Percentiles rank a stretch among this genome's conserved stretches.
Conservation (phyloP, 805 yeast species). For the Cephaloascus fragrans region DNA sequence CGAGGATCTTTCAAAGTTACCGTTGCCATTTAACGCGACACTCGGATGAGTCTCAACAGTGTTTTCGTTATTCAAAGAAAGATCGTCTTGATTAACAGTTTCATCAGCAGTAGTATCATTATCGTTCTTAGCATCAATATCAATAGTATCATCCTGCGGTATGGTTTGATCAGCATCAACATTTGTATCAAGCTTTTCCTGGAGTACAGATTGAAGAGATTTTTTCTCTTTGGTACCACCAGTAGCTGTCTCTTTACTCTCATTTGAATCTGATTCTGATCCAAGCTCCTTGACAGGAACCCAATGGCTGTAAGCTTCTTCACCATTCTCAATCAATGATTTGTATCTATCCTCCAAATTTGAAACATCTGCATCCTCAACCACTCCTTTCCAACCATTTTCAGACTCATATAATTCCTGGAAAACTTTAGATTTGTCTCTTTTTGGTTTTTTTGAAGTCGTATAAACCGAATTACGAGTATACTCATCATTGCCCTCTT, state of each 20-base stretch:
- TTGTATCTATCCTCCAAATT: slow-evolving; percentile 18
- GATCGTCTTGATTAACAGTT: slow-evolving; percentile 7
- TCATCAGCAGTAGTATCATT: slow-evolving; percentile 40
- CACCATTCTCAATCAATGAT: slow-evolving; percentile 29
- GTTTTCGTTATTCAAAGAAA: not conserved
- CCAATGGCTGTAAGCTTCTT: slow-evolving; percentile 14
- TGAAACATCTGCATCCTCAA: slow-evolving; percentile 25
- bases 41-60: not conserved
- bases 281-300: slow-evolving; percentile 6
- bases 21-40: not conserved
- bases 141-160: slow-evolving; percentile 39
- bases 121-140: slow-evolving; percentile 17
- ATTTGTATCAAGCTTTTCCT: slow-evolving; percentile 15
- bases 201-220: slow-evolving; percentile 10
- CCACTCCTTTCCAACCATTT: slow-evolving; percentile 44
- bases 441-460: slow-evolving; percentile 13
- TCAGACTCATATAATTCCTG: slow-evolving; percentile 36
- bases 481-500: slow-evolving; percentile 69
- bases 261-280: slow-evolving; percentile 6
- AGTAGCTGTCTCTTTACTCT: slow-evolving; percentile 1
- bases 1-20: not conserved
- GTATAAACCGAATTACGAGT: slow-evolving; percentile 47
- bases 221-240: slow-evolving; percentile 2
- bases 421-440: slow-evolving; percentile 22
- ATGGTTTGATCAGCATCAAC: slow-evolving; percentile 40